These are phyloP conservation scores for Pythium guiyangense DNA, from an alignment of 352 stramenopile species.

Conservation along the genomic window DNA sequence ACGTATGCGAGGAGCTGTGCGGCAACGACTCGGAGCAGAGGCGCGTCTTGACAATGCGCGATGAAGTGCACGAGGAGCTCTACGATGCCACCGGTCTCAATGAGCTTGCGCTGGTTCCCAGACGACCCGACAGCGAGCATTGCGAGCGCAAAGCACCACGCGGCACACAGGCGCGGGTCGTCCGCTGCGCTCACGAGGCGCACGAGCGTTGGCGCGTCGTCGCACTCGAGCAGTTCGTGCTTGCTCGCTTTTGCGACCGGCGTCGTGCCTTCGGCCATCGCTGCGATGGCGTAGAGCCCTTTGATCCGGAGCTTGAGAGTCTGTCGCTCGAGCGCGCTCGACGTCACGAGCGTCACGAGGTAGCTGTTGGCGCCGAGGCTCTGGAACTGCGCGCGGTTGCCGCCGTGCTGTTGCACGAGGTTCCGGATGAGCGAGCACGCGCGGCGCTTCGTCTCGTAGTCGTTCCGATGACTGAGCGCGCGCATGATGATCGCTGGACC, in stretches of 20 bases:
- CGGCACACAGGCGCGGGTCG: slow-evolving; percentile 30
- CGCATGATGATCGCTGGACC: slow-evolving; percentile 43
- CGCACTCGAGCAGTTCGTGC: slow-evolving; percentile 52
- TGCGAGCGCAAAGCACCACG: slow-evolving; percentile 42
- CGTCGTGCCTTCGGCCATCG: slow-evolving; percentile 31
- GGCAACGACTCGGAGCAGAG: slow-evolving; percentile 21
- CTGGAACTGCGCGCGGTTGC: slow-evolving; percentile 49
- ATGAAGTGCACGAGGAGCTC: slow-evolving; percentile 34
- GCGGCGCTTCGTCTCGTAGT: slow-evolving; percentile 20
- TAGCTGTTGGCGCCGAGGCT: slow-evolving; percentile 38
- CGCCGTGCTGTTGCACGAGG: slow-evolving; percentile 39
- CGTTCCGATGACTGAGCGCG: slow-evolving; percentile 23
- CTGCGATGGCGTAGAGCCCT: slow-evolving; percentile 44
- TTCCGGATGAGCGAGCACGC: slow-evolving; percentile 47
- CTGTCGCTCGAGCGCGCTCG: neutral
- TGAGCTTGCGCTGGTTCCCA: slow-evolving; percentile 46
- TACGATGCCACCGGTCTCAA: slow-evolving; percentile 27
- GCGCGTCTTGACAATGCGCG: slow-evolving; percentile 7
- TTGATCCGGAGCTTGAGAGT: slow-evolving; percentile 39
- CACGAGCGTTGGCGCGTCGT: slow-evolving; percentile 33
- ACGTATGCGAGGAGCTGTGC: slow-evolving; percentile 45
- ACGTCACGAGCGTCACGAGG: slow-evolving; percentile 22
- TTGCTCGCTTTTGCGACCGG: slow-evolving; percentile 37
- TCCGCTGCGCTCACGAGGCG: slow-evolving; percentile 15
- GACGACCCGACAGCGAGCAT: slow-evolving; percentile 34